Evolutionary conservation across 179 eudicot genomes (phyloP).

Genomic region (Drosera spatulata): DNA sequence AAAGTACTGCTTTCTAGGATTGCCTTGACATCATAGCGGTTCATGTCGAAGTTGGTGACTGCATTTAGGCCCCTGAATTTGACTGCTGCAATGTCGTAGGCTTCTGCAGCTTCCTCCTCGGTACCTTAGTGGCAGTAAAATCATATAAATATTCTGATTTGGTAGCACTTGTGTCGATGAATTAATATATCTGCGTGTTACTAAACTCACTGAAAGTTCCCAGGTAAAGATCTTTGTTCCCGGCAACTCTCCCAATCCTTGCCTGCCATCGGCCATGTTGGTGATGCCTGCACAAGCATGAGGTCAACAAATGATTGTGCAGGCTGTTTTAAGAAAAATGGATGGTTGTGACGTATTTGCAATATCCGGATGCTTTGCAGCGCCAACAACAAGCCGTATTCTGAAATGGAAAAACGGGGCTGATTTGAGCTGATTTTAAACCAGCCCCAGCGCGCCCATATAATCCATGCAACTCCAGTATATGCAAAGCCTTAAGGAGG

Average conservation of each 20-base stretch:
- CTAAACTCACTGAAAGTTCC: conserved; percentile 87
- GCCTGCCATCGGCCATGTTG: conserved; percentile 57
- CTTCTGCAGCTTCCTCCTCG: conserved; percentile 98
- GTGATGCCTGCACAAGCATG: conserved; percentile 48
- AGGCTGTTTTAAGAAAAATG: no score
- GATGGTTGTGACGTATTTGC: no score
- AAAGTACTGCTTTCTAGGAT: conserved; percentile 84
- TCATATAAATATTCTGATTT: no score
- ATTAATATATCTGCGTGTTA: background rate
- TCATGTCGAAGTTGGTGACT: conserved; percentile 94
- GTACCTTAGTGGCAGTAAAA: conserved; percentile 36
- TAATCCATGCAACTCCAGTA: no score
- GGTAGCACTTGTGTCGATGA: background rate
- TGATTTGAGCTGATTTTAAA: no score
- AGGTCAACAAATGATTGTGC: no score
- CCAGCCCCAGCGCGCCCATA: no score
- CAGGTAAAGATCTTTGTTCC: conserved; percentile 92
- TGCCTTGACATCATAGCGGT: conserved; percentile 78
- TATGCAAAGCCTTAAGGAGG: no score
- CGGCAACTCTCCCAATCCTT: conserved; percentile 66
- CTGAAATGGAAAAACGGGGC: no score
- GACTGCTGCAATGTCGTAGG: conserved; percentile 94
- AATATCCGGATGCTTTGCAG: no score
- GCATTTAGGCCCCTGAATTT: conserved; percentile 95
- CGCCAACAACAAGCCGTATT: no score